Percentiles rank a stretch among this genome's conserved stretches.
phyloP scores from a whole-genome alignment of 805 yeast genomes.

The Yamadazyma nakazawae region DNA sequence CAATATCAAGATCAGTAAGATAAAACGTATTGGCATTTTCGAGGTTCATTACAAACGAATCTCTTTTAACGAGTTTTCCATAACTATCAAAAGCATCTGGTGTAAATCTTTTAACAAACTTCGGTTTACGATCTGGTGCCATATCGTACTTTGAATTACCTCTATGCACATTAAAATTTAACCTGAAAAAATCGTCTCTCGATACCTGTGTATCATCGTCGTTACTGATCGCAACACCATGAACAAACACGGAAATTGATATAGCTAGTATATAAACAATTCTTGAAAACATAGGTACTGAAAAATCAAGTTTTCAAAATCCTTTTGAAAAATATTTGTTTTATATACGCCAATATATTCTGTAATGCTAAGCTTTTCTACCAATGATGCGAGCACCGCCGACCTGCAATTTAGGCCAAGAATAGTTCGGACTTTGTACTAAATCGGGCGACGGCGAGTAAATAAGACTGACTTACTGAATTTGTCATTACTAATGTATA shows the following conservation, averaged over 20 bases:
- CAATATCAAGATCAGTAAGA: constrained; percentile 25
- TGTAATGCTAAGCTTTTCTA: neutral
- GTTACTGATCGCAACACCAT: neutral
- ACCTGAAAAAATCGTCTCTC: constrained; percentile 7
- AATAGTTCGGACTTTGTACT: too few relatives aligned
- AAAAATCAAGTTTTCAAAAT: too few relatives aligned
- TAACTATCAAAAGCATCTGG: neutral
- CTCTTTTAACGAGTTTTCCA: constrained; percentile 8
- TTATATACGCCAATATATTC: neutral
- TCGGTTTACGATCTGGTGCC: constrained; percentile 6
- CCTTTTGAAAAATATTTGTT: neutral
- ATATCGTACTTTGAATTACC: constrained; percentile 11
- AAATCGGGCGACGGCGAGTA: too few relatives aligned
- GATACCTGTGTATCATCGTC: neutral
- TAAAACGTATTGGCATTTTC: constrained; percentile 29
- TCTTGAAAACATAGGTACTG: too few relatives aligned
- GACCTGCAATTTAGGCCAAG: neutral
- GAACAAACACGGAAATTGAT: neutral
- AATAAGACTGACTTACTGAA: too few relatives aligned
- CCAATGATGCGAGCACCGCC: neutral
- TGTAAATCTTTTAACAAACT: neutral
- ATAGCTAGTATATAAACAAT: neutral
- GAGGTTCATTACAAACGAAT: constrained; percentile 12
- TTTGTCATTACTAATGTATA: too few relatives aligned
- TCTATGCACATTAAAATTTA: constrained; percentile 13